Base-by-base conservation (phyloP, 768 basidiomycete genomes). In the Mycena vulgaris region DNA sequence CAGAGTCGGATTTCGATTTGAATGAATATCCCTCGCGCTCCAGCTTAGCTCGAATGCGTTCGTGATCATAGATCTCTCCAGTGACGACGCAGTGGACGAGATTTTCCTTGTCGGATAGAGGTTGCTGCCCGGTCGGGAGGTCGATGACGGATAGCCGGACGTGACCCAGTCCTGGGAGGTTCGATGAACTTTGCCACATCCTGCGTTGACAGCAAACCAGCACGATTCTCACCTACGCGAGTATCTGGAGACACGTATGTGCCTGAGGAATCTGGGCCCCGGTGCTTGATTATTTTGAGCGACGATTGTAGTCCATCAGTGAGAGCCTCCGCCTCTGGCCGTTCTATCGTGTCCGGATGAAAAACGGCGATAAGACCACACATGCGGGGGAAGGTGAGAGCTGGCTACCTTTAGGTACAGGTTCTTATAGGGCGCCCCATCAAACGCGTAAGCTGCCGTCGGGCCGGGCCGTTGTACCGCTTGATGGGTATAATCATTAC, bases 1-100 rank as follows among this genome's bases (percentile, higher is more conserved):
- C 74, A n/a, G 74, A 73, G 59, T 75, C 74, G 14, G 68, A 72
- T 21, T 68, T 66, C 5, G 74, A 60, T 56, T 74, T 70, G 67
- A 74, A 75, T 0, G 31, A 17, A 27, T 51, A 68, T 8, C 74
- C 74, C 35, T 72, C 31, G 16, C 28, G 31, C 23, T 70, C 48
- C 21, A 73, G 14, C 25, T 75, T 72, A 13, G 37, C 61, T 19
- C 72, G 72, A 23, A 73, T 68, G 19, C 68, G 59, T 16, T 70
- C 65, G 56, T 75, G 63, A 61, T 75, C 74, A 48, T 58, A 69
- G 59, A 49, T 72, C 72, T 23, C 74, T 70, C 25, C 13, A 21
- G 27, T 30, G 45, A 75, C 74, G 27, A 75, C 65, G 19, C 67
- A 69, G 42, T 75, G 74, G 17, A 75, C 67, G 21, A 67, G 42